Conservation (phyloP, 306 rosid species). For the Lathyrus oleraceus region DNA sequence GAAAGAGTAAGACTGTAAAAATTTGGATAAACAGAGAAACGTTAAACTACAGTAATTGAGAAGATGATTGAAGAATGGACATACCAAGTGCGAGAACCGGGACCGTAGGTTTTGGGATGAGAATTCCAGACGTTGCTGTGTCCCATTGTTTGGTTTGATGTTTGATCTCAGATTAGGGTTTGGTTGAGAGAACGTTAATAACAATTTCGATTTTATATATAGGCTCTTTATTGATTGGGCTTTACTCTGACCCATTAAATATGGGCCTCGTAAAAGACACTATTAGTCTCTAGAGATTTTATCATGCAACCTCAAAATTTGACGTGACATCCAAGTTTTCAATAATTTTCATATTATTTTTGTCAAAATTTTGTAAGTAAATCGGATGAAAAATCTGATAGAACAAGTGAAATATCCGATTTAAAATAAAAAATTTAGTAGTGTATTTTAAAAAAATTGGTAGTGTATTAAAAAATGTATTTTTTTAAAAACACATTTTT, state of each 20-base stretch:
- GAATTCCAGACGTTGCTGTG: constrained; percentile 96
- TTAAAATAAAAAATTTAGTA: too few species aligned
- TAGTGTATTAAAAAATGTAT: too few species aligned
- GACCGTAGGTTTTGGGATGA: constrained; percentile 92
- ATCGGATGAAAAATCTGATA: too few species aligned
- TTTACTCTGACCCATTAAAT: not conserved
- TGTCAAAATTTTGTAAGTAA: too few species aligned
- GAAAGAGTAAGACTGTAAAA: not conserved
- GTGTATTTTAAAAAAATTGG: too few species aligned
- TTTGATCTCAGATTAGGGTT: not conserved
- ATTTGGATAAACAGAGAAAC: not conserved
- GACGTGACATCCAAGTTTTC: too few species aligned
- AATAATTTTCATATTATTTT: too few species aligned
- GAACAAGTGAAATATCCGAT: too few species aligned
- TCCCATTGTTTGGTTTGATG: constrained; percentile 51
- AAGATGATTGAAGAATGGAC: not conserved
- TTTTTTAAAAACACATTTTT: too few species aligned
- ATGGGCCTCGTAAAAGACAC: not conserved
- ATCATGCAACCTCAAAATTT: too few species aligned
- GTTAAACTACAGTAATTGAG: too few species aligned
- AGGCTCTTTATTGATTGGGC: not conserved
- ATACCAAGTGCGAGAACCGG: constrained; percentile 94
- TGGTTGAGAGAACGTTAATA: not conserved
- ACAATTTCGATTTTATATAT: not conserved
- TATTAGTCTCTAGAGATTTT: too few species aligned